These are phyloP conservation scores for Apiospora malaysiana DNA, from an alignment of 2,329 filamentous ascomycete species.

Conservation along the genomic window DNA sequence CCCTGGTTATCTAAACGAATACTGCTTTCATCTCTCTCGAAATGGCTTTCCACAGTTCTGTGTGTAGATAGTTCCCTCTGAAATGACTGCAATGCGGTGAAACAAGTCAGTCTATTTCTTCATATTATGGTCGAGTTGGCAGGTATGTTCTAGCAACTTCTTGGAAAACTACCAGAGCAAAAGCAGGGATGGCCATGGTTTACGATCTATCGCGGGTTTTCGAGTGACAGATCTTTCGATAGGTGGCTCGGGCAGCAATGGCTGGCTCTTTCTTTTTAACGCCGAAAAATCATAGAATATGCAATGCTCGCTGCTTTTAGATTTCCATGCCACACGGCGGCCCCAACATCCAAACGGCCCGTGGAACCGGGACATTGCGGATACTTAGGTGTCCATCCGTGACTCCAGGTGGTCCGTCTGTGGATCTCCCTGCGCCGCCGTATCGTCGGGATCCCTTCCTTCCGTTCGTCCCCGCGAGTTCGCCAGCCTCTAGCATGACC, in stretches of 20 bases:
- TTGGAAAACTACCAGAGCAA: neutral
- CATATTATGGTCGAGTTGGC: neutral
- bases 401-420: slow-evolving; percentile 14
- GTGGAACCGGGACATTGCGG: slow-evolving; percentile 7
- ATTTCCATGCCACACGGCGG: neutral
- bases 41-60: neutral
- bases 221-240: neutral
- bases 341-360: neutral
- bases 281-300: neutral
- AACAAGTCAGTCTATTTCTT: neutral
- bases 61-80: too few species aligned
- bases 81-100: too few species aligned
- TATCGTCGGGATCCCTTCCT: neutral
- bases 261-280: neutral
- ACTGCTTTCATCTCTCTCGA: neutral
- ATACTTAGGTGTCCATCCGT: neutral
- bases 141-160: neutral
- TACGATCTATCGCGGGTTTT: neutral
- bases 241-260: neutral
- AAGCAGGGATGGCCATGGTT: neutral
- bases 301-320: slow-evolving; percentile 3
- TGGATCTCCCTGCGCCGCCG: slow-evolving; percentile 12
- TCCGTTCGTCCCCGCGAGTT: neutral
- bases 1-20: neutral
- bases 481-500: neutral